Evolutionary conservation across 1,284 basidiomycete species (phyloP), one percentile per base, ranked within the genome.

Genomic region (Tilletia setariae): DNA sequence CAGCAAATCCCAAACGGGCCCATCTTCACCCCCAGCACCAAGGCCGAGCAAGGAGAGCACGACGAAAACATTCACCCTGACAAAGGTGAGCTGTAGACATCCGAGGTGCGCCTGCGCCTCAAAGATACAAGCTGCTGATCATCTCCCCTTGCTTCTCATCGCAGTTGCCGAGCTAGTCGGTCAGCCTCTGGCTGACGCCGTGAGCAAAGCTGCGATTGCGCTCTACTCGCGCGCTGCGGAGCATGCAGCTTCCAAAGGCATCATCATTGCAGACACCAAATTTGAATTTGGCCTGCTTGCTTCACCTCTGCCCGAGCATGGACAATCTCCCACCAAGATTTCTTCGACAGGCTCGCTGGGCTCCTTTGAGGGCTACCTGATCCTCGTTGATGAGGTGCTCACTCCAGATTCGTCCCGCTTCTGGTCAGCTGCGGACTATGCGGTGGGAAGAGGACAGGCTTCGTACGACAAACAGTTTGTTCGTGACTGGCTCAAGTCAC

Each of bases 391-490:
- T 83, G 95, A 99, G 82, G 89, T 93, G 19, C 88, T 99, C 65
- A 98, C 96, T 0, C 94, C 95, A 6, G 96, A 98, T 84, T 96
- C 93, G 25, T 97, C 94, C 21, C 88, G 95, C 49, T 99, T 98
- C 86, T 98, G 96, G 95, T 90, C 93, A 0, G 86, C 89, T 0
- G 86, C 85, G 15, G 87, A 85, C 1, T 98, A 96, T 84, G 84
- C 85, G 47, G 86, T 88, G 1, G 95, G 95, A 9, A 85, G 87
- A 67, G 82, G 89, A 0, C 95, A 97, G 84, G 87, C 89, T 23
- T 93, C 92, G 78, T 98, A 96, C 79, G 96, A 98, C 84, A 98
- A 99, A 85, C 95, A 99, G 84, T 97, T 91, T 80, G 85, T 98
- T 59, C 86, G 96, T 44, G 94, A 98, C 83, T 94, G 93, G 91